Evolutionary conservation across 352 stramenopile genomes (phyloP), one percentile per base, ranked within the genome.

Genomic region (Pythium folliculosum): DNA sequence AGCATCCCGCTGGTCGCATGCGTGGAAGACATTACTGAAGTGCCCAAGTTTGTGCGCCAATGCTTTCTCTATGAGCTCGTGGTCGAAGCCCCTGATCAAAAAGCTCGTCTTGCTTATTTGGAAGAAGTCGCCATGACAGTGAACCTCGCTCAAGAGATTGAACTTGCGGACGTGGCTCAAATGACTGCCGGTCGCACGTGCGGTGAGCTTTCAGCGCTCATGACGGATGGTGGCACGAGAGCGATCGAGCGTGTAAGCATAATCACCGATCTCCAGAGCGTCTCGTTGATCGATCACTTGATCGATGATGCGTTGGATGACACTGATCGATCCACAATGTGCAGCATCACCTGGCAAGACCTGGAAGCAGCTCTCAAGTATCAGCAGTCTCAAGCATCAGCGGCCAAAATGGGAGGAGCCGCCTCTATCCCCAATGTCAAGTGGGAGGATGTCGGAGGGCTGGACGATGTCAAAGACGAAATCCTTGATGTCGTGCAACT

Each of bases 401-500:
- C 81, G 3, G 77, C 81, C 6, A 89, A 85, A 45, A 80, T 88
- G 37, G 78, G 84, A 38, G 87, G 82, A 37, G 78, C 78, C 3
- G 71, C 67, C 2, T 88, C 80, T 5, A 95, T 95, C 65, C 97
- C 98, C 10, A 97, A 99, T 69, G 93, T 99, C 16, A 98, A 95
- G 57, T 99, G 97, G 97, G 90, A 94, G 53, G 97, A 99, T 73
- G 97, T 99, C 58, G 98, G 98, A 66, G 98, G 98, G 48, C 78
- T 99, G 14, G 97, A 99, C 75, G 93, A 99, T 35, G 97, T 99
- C 6, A 99, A 99, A 74, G 82, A 95, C 44, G 96, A 99, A 73
- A 92, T 99, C 25, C 51, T 95, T 40, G 88, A 95, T 57, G 84
- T 95, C 16, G 88, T 95, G 48, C 88, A 93, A 68, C 71, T 95